Evolutionary conservation across 768 basidiomycete genomes (phyloP), one percentile per base, ranked within the genome.

Genomic region (Psilocybe tampanensis): DNA sequence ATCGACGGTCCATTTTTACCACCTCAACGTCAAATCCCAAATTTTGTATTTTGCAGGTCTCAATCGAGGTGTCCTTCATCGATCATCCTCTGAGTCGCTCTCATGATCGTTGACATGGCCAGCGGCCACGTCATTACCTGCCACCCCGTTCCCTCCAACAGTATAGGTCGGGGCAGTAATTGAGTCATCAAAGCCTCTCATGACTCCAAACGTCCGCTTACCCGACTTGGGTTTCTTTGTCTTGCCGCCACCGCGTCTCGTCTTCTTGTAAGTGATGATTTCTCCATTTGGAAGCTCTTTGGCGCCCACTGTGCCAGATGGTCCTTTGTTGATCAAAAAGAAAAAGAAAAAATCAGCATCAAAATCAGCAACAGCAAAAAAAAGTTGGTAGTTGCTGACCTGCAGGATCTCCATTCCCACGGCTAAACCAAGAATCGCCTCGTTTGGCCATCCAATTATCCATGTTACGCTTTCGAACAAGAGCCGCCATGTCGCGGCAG

Each of bases 401-500:
- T n/a, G n/a, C n/a, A n/a, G n/a, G n/a, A n/a, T n/a, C n/a, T n/a
- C n/a, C n/a, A n/a, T n/a, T n/a, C n/a, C n/a, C n/a, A n/a, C n/a
- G n/a, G n/a, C n/a, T n/a, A n/a, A n/a, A n/a, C n/a, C n/a, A n/a
- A n/a, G n/a, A n/a, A n/a, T n/a, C n/a, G n/a, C n/a, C 36, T 15
- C 36, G 36, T 39, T 5, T 39, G 13, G 13, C 13, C 36, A 39
- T 39, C 36, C 36, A 39, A 3, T 39, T 5, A 13, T 13, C 36
- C 36, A 39, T 39, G 15, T 39, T n/a, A 5, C 36, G 47, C 58
- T 68, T 66, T 59, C 59, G 67, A 53, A 71, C 36, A 21, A 67
- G 48, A 54, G 65, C 62, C 44, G 68, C 63, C 63, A 70, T 66
- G 60, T 71, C 74, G 17, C 52, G 53, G 45, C 76, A 77, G 1